Evolutionary conservation across 1,284 basidiomycete species (phyloP).

Genomic region (Flammula alnicola): DNA sequence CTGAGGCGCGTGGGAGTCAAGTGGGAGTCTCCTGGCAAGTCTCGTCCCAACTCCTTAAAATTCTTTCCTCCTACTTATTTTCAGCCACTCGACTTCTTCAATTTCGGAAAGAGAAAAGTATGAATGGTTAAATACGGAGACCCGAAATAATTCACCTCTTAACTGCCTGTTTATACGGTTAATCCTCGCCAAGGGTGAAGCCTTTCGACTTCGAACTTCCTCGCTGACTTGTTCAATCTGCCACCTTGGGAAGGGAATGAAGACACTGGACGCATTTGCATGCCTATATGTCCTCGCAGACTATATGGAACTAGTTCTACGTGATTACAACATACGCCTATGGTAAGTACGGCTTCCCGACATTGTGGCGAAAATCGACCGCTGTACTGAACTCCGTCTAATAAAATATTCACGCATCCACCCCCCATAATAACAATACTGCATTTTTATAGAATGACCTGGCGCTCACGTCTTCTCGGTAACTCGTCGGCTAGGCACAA

Average conservation of each 20-base stretch:
- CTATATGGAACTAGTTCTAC: neutral
- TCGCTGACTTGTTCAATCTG: too few relatives aligned
- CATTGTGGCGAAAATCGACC: constrained; percentile 24
- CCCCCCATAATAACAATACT: too few relatives aligned
- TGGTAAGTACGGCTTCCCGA: constrained; percentile 11
- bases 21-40: too few relatives aligned
- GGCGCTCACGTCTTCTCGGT: constrained; percentile 5
- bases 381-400: neutral
- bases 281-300: too few relatives aligned
- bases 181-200: constrained; percentile 1
- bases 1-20: too few relatives aligned
- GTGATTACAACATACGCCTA: neutral
- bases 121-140: neutral
- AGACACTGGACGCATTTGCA: too few relatives aligned
- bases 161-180: neutral
- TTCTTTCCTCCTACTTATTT: too few relatives aligned
- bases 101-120: too few relatives aligned
- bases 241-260: too few relatives aligned
- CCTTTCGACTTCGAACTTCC: neutral
- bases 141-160: neutral
- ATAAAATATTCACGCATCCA: neutral
- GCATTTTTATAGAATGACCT: neutral
- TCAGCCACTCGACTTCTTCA: too few relatives aligned
- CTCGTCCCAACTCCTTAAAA: too few relatives aligned
- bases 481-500: constrained; percentile 5